Conservation (phyloP, 371 early-diverging fungal genomes). For the Mortierella sp. region DNA sequence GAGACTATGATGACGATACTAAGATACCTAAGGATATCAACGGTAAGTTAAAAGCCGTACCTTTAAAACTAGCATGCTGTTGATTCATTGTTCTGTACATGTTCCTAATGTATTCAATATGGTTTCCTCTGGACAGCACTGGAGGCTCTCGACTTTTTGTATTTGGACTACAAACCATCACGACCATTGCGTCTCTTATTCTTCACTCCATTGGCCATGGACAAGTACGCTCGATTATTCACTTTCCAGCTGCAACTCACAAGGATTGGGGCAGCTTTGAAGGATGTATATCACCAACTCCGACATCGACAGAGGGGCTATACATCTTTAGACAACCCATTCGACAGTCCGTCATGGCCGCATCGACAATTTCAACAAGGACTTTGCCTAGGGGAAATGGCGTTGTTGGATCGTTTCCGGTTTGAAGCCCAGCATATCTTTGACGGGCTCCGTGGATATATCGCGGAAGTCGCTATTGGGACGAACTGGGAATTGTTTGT, state of each 20-base stretch:
- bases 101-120: neutral
- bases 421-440: constrained; percentile 63
- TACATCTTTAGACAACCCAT: neutral
- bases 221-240: constrained; percentile 65
- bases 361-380: neutral
- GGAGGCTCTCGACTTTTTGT: constrained; percentile 64
- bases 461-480: constrained; percentile 58
- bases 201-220: constrained; percentile 50
- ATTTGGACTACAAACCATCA: constrained; percentile 57
- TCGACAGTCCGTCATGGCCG: neutral
- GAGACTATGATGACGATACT: constrained; percentile 44
- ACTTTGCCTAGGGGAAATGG: constrained; percentile 11
- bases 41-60: constrained; percentile 53
- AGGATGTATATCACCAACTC: constrained; percentile 49
- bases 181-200: constrained; percentile 61
- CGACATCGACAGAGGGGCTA: constrained; percentile 11
- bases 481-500: constrained; percentile 60
- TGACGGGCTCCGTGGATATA: constrained; percentile 56
- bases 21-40: constrained; percentile 49
- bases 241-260: constrained; percentile 58
- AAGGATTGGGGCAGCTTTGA: constrained; percentile 51
- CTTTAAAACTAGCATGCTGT: neutral
- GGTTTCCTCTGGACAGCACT: constrained; percentile 25
- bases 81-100: neutral
- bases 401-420: constrained; percentile 50